phyloP scores from a whole-genome alignment of 352 stramenopile species.

The Elongisporangium senticosum region DNA sequence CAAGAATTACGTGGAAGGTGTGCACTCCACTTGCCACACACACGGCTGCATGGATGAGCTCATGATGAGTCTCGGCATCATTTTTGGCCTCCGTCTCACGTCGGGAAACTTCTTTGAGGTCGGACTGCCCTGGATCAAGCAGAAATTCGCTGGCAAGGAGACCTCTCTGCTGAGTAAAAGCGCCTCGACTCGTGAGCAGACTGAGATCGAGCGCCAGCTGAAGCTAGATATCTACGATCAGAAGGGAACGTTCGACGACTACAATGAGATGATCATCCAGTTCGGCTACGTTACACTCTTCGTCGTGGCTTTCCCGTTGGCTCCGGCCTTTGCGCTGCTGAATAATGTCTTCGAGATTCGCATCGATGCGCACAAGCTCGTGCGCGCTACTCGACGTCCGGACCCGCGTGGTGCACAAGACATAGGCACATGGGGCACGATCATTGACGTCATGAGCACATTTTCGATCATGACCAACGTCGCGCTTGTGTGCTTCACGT shows the following conservation, averaged over 20 bases:
- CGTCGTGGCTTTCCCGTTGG: slow-evolving; percentile 89
- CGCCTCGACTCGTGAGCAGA: slow-evolving; percentile 24
- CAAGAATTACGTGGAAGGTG: slow-evolving; percentile 46
- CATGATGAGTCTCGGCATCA: slow-evolving; percentile 70
- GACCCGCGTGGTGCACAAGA: slow-evolving; percentile 76
- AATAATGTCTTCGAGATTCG: slow-evolving; percentile 93
- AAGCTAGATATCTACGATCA: slow-evolving; percentile 60
- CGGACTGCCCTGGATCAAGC: slow-evolving; percentile 67
- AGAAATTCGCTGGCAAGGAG: slow-evolving; percentile 15
- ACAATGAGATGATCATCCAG: slow-evolving; percentile 88
- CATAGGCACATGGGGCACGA: slow-evolving; percentile 90
- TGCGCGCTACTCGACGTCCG: slow-evolving; percentile 63
- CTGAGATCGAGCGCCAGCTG: slow-evolving; percentile 56
- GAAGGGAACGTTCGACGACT: slow-evolving; percentile 79
- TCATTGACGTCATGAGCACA: slow-evolving; percentile 87
- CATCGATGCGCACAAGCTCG: slow-evolving; percentile 84
- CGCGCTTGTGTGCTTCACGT: slow-evolving; percentile 91
- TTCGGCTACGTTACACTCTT: slow-evolving; percentile 93
- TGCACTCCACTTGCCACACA: slow-evolving; percentile 30
- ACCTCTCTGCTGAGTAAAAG: slow-evolving; percentile 28
- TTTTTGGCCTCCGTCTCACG: slow-evolving; percentile 66
- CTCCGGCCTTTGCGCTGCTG: slow-evolving; percentile 80
- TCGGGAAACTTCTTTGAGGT: slow-evolving; percentile 77
- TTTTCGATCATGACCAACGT: slow-evolving; percentile 91
- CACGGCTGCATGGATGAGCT: slow-evolving; percentile 75